These are phyloP conservation scores for Geosmithia putterillii DNA, from an alignment of 2,329 filamentous ascomycete species.

Conservation along the genomic window DNA sequence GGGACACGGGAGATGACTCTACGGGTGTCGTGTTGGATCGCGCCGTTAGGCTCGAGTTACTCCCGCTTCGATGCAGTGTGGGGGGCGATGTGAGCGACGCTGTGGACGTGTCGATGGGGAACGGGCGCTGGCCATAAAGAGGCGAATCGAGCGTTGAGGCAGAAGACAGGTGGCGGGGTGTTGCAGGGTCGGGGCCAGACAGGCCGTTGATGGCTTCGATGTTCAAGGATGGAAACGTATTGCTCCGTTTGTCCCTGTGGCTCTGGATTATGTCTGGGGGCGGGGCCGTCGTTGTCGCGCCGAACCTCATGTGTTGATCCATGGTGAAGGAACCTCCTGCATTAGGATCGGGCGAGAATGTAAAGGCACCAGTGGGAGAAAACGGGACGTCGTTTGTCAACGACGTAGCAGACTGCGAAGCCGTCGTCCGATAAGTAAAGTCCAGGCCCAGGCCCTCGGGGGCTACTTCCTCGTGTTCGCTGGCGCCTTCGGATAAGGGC, in stretches of 20 bases:
- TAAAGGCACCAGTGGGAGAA: constrained; percentile 63
- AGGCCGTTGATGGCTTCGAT: constrained; percentile 42
- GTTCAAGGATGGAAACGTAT: constrained; percentile 69
- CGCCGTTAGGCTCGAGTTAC: constrained; percentile 18
- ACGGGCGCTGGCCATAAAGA: constrained; percentile 6
- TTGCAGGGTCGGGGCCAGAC: constrained; percentile 27
- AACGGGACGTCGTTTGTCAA: constrained; percentile 39
- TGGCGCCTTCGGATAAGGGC: constrained; percentile 57
- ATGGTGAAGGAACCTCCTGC: constrained; percentile 45
- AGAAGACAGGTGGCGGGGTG: constrained; percentile 35
- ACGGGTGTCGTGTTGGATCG: constrained; percentile 10
- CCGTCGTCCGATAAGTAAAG: constrained; percentile 18
- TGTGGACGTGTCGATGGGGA: constrained; percentile 27
- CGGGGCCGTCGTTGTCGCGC: no score
- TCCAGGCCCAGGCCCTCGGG: constrained; percentile 16
- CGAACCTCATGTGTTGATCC: constrained; percentile 8
- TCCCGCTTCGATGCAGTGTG: constrained; percentile 18
- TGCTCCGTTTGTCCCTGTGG: constrained; percentile 58
- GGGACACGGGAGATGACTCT: constrained; percentile 49
- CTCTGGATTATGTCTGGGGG: background rate
- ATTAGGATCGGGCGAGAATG: constrained; percentile 63
- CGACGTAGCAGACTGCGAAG: constrained; percentile 20
- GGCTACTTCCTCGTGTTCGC: constrained; percentile 52
- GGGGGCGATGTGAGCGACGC: constrained; percentile 22
- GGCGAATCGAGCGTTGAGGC: constrained; percentile 36